A percentile compares a stretch with the other conserved stretches of the same genome.
These are phyloP conservation scores for Jackrogersella minutella DNA, from an alignment of 495 filamentous ascomycete species.

Conservation along the genomic window DNA sequence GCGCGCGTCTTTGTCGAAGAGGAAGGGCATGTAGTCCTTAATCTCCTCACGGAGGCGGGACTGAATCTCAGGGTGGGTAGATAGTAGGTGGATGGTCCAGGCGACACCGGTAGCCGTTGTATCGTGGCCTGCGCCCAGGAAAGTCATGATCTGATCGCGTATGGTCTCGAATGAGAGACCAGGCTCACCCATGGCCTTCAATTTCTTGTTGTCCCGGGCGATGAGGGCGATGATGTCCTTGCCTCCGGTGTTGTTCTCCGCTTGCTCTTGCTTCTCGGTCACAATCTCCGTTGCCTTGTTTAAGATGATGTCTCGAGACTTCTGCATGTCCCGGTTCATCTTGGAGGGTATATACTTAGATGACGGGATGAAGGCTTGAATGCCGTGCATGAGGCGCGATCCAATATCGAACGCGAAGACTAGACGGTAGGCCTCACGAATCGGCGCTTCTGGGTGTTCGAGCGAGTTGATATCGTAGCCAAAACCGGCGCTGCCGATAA, in stretches of 20 bases:
- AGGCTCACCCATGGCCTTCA: conserved; percentile 48
- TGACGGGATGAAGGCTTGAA: conserved; percentile 54
- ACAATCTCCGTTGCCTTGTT: conserved; percentile 48
- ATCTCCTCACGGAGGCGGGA: conserved; percentile 47
- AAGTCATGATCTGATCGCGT: conserved; percentile 60
- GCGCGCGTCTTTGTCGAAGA: conserved; percentile 40
- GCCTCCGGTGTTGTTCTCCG: conserved; percentile 51
- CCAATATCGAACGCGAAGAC: conserved; percentile 56
- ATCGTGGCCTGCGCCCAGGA: conserved; percentile 52
- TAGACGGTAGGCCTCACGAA: conserved; percentile 55
- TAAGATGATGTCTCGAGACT: conserved; percentile 50
- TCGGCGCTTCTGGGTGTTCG: conserved; percentile 48
- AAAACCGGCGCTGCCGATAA: conserved; percentile 61
- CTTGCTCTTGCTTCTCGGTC: conserved; percentile 48
- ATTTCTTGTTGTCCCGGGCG: conserved; percentile 50
- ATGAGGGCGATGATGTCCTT: conserved; percentile 58
- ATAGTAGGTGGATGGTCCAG: conserved; percentile 48
- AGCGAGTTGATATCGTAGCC: conserved; percentile 57
- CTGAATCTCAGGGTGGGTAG: conserved; percentile 47
- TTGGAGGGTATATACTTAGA: conserved; percentile 54
- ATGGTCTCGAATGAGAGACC: conserved; percentile 54
- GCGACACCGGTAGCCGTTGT: conserved; percentile 51
- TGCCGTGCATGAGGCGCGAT: conserved; percentile 52
- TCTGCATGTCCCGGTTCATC: conserved; percentile 57
- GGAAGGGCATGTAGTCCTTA: conserved; percentile 51